Evolutionary conservation across 306 rosid species (phyloP), one percentile per base, ranked within the genome.

Genomic region (Cucumis cinereus): DNA sequence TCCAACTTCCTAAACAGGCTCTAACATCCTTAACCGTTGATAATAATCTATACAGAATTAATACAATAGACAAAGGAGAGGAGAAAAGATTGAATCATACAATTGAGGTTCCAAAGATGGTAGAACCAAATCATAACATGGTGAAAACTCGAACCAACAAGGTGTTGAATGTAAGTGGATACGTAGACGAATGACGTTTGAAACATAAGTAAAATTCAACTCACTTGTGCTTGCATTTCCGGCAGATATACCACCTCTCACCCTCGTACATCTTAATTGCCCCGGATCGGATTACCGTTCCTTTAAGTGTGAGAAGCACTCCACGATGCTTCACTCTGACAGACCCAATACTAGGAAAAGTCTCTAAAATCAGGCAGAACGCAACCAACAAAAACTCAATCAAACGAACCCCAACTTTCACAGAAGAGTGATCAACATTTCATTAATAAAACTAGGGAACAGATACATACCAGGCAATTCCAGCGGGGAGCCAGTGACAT

Each of bases 231-330:
- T 90, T 85, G 89, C 98, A 91, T 86, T 88, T 91, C 33, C 83
- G 86, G 85, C 98, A 91, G 84, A 60, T 86, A 62, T 88, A 93
- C 86, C 84, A 86, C 85, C 98, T 91, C 90, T 93, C 98, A 77
- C 98, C 97, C 84, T 93, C 98, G 62, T 90, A 91, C 98, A 93
- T 90, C 85, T 91, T 93, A 78, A 85, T 87, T 16, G 94, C 89
- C 68, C 96, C 96, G 0, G 96, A 91, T 79, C 97, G 87, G 56
- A 91, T 93, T 8, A 91, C 97, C 7, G 96, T 93, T 84, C 98
- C 98, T 84, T 88, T 93, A 10, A 91, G 79, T 41, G 98, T 91
- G 75, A 93, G 97, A 73, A 93, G 97, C 78, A 93, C 83, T 79
- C 98, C 93, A 5, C 83, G 85, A 76, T 93, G 98, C 83, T 87